Conservation (phyloP, 2,329 filamentous ascomycete genomes). For the Colletotrichum siamense region DNA sequence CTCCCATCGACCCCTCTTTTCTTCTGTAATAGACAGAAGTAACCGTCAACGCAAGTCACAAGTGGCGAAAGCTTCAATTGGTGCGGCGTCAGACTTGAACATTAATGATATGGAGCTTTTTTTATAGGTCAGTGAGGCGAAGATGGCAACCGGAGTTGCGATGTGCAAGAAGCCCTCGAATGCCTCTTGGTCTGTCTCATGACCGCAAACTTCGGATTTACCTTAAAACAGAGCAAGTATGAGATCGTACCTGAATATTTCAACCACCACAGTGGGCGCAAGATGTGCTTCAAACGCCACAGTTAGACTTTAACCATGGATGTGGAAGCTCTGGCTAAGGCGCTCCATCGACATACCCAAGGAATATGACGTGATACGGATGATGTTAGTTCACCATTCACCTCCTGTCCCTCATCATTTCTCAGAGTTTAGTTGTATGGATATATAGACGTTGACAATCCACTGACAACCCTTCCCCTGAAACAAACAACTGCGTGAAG, state of each 20-base stretch:
- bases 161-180: accelerated
- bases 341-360: neutral
- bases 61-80: neutral
- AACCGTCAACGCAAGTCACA: neutral
- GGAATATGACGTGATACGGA: neutral
- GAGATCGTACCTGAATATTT: neutral
- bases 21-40: neutral
- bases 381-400: neutral
- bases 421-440: neutral
- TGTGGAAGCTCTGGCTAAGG: neutral
- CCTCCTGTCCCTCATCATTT: neutral
- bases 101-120: accelerated
- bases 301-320: accelerated
- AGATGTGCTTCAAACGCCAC: accelerated
- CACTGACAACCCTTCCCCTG: neutral
- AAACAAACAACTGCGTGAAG: accelerated
- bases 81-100: neutral
- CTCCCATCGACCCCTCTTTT: neutral
- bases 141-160: neutral
- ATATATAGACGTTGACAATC: neutral
- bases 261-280: accelerated
- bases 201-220: accelerated
- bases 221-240: accelerated
- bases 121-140: neutral
- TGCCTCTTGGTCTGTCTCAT: accelerated